These are phyloP conservation scores for Aureobasidium sp. DNA, from an alignment of 2,329 filamentous ascomycete genomes.

Conservation along the genomic window DNA sequence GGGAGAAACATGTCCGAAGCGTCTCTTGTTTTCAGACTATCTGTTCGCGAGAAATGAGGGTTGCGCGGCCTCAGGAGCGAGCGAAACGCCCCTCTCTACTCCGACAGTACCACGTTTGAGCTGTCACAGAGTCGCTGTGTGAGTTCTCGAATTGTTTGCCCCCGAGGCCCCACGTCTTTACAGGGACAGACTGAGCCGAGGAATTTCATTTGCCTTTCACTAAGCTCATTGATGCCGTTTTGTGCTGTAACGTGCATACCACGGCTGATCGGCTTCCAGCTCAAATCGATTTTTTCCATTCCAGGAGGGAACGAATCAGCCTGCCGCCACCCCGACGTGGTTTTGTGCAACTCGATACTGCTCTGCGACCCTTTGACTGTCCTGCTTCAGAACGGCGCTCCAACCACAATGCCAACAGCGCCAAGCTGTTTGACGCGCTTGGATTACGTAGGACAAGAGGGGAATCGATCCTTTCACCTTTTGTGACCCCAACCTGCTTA, in stretches of 20 bases:
- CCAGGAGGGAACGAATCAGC: neutral
- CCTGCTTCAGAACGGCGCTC: neutral
- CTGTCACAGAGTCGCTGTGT: neutral
- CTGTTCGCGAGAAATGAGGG: neutral
- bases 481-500: neutral
- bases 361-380: neutral
- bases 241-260: neutral
- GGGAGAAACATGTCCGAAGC: neutral
- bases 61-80: neutral
- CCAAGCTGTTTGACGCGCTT: neutral
- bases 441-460: constrained; percentile 5
- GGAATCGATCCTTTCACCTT: neutral
- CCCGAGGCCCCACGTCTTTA: neutral
- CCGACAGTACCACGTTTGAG: neutral
- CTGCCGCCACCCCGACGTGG: neutral
- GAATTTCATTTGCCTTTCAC: neutral
- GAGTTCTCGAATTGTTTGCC: neutral
- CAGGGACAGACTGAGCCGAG: neutral
- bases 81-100: neutral
- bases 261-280: neutral
- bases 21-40: neutral
- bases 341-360: neutral
- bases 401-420: neutral
- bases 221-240: neutral
- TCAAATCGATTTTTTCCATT: neutral